phyloP scores from a whole-genome alignment of 345 rosid species.

The Passiflora organensis region DNA sequence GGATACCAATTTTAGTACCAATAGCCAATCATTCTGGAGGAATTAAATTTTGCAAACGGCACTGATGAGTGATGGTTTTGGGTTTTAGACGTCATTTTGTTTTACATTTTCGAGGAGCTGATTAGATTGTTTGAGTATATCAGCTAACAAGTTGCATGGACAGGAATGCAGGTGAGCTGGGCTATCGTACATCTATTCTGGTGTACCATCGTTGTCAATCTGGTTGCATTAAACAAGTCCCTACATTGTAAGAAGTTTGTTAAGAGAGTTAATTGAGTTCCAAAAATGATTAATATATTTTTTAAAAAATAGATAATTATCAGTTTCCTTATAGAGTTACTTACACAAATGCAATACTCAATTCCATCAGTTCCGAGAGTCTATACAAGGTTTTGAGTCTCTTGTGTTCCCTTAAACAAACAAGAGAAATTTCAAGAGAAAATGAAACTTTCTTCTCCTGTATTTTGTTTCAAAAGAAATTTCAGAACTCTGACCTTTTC shows the following conservation, averaged over 20 bases:
- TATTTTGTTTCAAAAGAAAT: neutral
- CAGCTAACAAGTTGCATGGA: conserved; percentile 3
- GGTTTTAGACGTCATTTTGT: too few species aligned
- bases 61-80: too few species aligned
- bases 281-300: neutral
- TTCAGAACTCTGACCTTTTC: neutral
- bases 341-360: too few species aligned
- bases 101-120: too few species aligned
- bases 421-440: too few species aligned
- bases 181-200: too few species aligned
- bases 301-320: too few species aligned
- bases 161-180: neutral
- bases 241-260: neutral
- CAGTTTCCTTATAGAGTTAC: too few species aligned
- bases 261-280: neutral
- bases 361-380: neutral
- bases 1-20: neutral
- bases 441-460: neutral
- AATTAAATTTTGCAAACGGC: too few species aligned
- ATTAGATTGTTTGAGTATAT: neutral
- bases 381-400: neutral
- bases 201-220: conserved; percentile 3
- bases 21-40: neutral
- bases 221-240: neutral
- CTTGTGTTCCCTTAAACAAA: neutral